Evolutionary conservation across 2,329 filamentous ascomycete genomes (phyloP).

Genomic region (Aspergillus costaricaensis): DNA sequence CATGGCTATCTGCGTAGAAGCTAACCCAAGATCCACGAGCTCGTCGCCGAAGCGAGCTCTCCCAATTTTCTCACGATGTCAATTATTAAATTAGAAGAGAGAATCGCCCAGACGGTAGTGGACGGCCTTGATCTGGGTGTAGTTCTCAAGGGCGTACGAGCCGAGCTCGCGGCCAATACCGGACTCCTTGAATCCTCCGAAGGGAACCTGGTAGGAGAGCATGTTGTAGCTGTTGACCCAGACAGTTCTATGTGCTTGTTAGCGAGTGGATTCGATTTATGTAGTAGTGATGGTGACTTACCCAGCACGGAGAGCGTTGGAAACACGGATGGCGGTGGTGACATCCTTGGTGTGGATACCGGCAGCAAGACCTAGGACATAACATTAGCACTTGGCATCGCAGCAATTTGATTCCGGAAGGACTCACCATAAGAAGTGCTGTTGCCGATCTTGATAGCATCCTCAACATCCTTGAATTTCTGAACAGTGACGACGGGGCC

Average conservation of each 20-base stretch:
- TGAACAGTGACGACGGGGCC: constrained; percentile 74
- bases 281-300: constrained; percentile 54
- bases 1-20: neutral
- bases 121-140: constrained; percentile 53
- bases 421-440: constrained; percentile 65
- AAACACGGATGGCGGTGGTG: constrained; percentile 76
- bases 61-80: constrained; percentile 15
- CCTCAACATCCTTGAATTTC: constrained; percentile 72
- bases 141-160: constrained; percentile 52
- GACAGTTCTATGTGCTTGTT: constrained; percentile 47
- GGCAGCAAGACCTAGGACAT: constrained; percentile 58
- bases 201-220: constrained; percentile 51
- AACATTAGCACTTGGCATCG: neutral
- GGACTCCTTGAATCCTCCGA: constrained; percentile 49
- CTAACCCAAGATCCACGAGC: neutral
- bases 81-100: constrained; percentile 43
- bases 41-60: constrained; percentile 9
- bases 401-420: too few species aligned
- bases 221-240: constrained; percentile 73
- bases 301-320: constrained; percentile 70
- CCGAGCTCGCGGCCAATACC: constrained; percentile 50
- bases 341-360: constrained; percentile 75
- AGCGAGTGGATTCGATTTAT: neutral
- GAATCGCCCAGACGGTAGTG: constrained; percentile 45
- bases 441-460: constrained; percentile 70